Base-by-base conservation (phyloP, 2,329 filamentous ascomycete species). In the Colletotrichum acutatum region DNA sequence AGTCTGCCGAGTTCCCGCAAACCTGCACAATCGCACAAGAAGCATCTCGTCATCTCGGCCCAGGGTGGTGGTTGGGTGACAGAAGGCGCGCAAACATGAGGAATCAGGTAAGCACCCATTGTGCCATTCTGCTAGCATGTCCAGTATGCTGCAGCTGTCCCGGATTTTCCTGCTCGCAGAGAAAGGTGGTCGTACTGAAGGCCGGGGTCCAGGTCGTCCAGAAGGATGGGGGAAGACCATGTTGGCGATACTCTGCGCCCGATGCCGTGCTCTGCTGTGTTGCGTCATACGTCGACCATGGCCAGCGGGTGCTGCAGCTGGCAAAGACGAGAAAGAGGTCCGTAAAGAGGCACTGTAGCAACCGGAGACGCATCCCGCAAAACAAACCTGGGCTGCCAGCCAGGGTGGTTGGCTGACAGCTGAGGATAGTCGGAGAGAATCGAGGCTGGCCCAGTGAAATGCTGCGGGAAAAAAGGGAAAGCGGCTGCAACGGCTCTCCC, bases 231-330 rank as follows among this genome's bases (percentile, higher is more conserved):
- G 30, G 12, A n/a, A 34, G 42, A 61, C 53, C 61, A 62, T 66
- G 60, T 53, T 71, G 71, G 71, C 71, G 66, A 73, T 70, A 9
- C 19, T 49, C 19, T 22, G 19, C 19, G 61, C 60, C 71, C 66
- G 71, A 70, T 37, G 71, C 60, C 34, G 66, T 71, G 71, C 71
- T 71, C 66, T 61, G 70, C 70, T 70, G 60, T 61, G 56, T 73
- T 73, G 66, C 71, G 71, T 73, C 71, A 73, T 73, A 71, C 71
- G 54, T 30, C 19, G 71, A 62, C 66, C 54, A 52, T 22, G 46
- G 46, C 30, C 49, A 28, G 54, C 53, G 58, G 19, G n/a, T 22
- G 59, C 34, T 30, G 24, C 34, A 19, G 42, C 42, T 11, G 34
- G 22, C 3, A 19, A 61, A 37, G n/a, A 37, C n/a, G 7, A 30